Evolutionary conservation across 2,329 filamentous ascomycete genomes (phyloP).

Genomic region (Daldinia sp.): DNA sequence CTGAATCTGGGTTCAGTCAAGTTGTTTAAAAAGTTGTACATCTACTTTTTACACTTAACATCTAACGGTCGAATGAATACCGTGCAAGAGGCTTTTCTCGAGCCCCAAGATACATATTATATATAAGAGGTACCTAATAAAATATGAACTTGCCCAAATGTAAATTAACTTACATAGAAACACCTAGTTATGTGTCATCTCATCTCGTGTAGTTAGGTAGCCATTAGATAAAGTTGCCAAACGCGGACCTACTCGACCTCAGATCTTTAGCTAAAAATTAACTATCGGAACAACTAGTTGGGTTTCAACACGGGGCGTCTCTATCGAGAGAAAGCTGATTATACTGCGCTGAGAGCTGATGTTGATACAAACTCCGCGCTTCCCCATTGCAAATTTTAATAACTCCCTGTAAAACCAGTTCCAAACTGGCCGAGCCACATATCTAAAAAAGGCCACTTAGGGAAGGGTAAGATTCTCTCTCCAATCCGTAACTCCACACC

Average conservation of each 20-base stretch:
- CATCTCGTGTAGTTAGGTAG: not conserved
- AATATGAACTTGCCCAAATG: not conserved
- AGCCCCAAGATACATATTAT: not conserved
- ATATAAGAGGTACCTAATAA: not conserved
- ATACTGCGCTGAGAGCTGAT: conserved; percentile 27
- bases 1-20: not conserved
- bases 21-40: not conserved
- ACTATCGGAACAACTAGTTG: conserved; percentile 14
- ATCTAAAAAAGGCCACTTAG: conserved; percentile 20
- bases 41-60: too few species aligned
- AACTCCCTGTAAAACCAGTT: conserved; percentile 22
- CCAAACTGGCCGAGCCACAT: conserved; percentile 19
- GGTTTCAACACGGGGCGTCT: conserved; percentile 9
- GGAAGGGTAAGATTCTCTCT: conserved; percentile 17
- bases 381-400: conserved; percentile 28
- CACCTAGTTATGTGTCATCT: not conserved
- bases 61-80: too few species aligned
- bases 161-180: not conserved
- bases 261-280: conserved; percentile 1
- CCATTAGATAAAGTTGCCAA: not conserved
- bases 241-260: not conserved
- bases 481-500: conserved; percentile 32
- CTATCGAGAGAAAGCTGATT: conserved; percentile 31
- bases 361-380: conserved; percentile 45
- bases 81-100: not conserved